A percentile compares a stretch with the other conserved stretches of the same genome.
Conservation (phyloP, 2,329 filamentous ascomycete species). For the Fusarium siculi region DNA sequence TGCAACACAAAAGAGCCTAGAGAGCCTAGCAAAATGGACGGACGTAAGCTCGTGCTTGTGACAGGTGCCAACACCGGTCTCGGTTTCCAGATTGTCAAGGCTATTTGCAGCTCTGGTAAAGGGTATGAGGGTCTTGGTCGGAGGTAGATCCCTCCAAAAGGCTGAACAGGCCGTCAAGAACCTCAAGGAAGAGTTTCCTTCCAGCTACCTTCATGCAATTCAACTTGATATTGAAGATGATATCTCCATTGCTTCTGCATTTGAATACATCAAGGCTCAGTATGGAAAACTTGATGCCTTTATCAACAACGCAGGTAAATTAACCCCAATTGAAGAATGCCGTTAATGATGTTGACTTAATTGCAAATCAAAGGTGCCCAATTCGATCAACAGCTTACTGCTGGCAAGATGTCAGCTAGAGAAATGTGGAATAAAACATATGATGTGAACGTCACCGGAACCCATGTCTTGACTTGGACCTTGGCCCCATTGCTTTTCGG, state of each 20-base stretch:
- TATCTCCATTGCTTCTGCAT: background rate
- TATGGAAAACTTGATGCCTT: background rate
- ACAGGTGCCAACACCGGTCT: constrained; percentile 3
- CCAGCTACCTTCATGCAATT: background rate
- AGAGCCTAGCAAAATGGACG: background rate
- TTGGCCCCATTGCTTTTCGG: background rate
- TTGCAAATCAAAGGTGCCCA: background rate
- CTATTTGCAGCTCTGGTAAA: background rate
- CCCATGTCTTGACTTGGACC: background rate
- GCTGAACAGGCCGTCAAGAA: background rate
- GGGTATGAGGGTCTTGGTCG: background rate
- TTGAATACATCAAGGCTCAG: background rate
- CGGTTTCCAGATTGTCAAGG: background rate
- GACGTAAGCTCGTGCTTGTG: background rate
- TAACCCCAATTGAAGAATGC: no score
- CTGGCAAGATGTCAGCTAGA: background rate
- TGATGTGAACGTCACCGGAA: background rate
- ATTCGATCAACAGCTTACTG: background rate
- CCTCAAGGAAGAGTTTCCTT: background rate
- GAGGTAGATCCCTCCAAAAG: background rate
- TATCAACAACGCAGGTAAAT: background rate
- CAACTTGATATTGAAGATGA: constrained; percentile 1
- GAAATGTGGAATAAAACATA: background rate
- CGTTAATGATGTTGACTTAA: background rate
- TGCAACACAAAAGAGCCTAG: background rate